Evolutionary conservation across 257 asterid species (phyloP), one percentile per base, ranked within the genome.

Genomic region (Nicotiana paniculata): DNA sequence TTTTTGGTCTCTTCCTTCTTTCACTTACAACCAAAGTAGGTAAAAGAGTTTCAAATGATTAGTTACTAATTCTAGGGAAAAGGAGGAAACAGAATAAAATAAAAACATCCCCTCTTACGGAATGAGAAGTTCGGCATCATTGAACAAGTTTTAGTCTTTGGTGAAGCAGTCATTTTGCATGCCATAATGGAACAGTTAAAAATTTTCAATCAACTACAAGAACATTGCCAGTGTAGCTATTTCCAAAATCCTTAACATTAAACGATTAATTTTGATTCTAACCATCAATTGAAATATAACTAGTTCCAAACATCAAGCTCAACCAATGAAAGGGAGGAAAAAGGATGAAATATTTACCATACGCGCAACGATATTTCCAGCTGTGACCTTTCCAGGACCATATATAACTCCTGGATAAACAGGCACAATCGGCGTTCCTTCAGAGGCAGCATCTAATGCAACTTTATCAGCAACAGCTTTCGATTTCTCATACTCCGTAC

Each of bases 351-450:
- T 54, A 5, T 51, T 88, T 92, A 94, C 98, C 98, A 94, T 5
- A 62, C 86, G 90, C 2, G 98, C 94, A 68, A 96, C 88, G 54
- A 88, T 77, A 87, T 96, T 94, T 83, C 97, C 98, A 80, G 92
- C 84, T 13, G 99, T 91, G 55, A 91, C 87, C 87, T 96, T 96
- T 66, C 99, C 99, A 0, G 96, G 91, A 51, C 99, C 99, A 83
- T 94, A 96, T 65, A 96, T 87, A 81, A 96, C 99, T 84, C 99
- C 98, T 0, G 99, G 99, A 85, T 96, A 96, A 83, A 94, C 92
- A 8, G 90, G 93, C 88, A 94, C 90, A 37, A 96, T 91, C 0
- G 96, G 95, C 58, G 93, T 88, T 80, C 97, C 95, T 66, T 94
- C 97, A 11, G 89, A 81, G 4, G 92, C 97, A 83, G 99, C 99